Conservation (phyloP, 306 rosid species). For the Prunus davidiana region DNA sequence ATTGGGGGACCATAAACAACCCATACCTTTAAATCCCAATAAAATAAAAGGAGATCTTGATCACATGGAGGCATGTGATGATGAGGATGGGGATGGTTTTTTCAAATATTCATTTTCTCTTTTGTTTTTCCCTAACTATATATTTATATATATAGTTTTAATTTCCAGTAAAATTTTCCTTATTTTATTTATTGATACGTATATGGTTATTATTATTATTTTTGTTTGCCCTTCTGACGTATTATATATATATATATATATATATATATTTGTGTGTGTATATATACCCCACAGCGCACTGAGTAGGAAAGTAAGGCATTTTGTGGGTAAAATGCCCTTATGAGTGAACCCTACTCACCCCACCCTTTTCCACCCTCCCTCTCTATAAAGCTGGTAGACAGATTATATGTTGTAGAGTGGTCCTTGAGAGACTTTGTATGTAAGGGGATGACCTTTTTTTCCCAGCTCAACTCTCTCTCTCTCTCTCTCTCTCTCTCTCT, state of each 20-base stretch:
- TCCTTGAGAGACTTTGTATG: conserved; percentile 51
- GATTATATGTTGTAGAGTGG: conserved; percentile 71
- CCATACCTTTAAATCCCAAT: conserved; percentile 81
- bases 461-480: not conserved
- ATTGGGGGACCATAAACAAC: conserved; percentile 92
- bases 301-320: conserved; percentile 53
- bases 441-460: conserved; percentile 25
- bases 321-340: conserved; percentile 38
- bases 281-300: conserved; percentile 79
- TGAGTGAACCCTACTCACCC: conserved; percentile 43
- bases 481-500: conserved; percentile 13
- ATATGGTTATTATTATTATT: conserved; percentile 17
- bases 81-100: conserved; percentile 42
- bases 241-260: not conserved
- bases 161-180: conserved; percentile 3
- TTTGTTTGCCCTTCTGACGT: conserved; percentile 42
- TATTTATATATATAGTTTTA: not conserved
- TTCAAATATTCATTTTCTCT: conserved; percentile 18
- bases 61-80: conserved; percentile 94
- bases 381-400: conserved; percentile 65
- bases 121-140: conserved; percentile 7
- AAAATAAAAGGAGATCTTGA: conserved; percentile 56
- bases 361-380: conserved; percentile 7
- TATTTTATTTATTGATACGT: conserved; percentile 23
- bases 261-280: not conserved